A percentile compares a stretch with the other conserved stretches of the same genome.
Conservation (phyloP, 148 eudicot species). For the Rhododendron ovatum region DNA sequence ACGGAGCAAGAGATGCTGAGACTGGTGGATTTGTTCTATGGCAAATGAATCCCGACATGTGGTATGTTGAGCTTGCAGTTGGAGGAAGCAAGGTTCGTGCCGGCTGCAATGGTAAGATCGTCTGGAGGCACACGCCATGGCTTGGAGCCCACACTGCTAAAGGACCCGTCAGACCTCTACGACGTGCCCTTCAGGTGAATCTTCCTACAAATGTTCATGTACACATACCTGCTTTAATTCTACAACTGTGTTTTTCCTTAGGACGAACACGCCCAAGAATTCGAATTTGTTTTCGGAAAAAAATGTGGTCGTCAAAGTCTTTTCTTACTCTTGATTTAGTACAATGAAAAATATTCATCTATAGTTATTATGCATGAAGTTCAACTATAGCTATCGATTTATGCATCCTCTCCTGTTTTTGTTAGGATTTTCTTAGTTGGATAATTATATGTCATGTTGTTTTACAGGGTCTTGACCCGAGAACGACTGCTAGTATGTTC, state of each 20-base stretch:
- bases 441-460: background rate
- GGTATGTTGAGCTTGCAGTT: slow-evolving; percentile 58
- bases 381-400: background rate
- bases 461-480: slow-evolving; percentile 55
- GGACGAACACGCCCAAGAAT: background rate
- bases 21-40: slow-evolving; percentile 55
- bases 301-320: background rate
- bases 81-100: slow-evolving; percentile 58
- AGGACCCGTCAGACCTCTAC: slow-evolving; percentile 50
- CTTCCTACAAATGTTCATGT: background rate
- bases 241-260: background rate
- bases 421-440: background rate
- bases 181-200: slow-evolving; percentile 56
- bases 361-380: background rate
- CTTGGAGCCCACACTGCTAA: slow-evolving; percentile 56
- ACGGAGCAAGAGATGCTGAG: slow-evolving; percentile 39
- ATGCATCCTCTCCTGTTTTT: background rate
- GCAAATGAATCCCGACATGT: slow-evolving; percentile 64
- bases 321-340: background rate
- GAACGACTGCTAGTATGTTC: slow-evolving; percentile 59
- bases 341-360: background rate
- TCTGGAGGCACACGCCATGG: slow-evolving; percentile 68
- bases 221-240: background rate
- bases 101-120: slow-evolving; percentile 55
- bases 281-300: background rate